Percentiles rank a stretch among this genome's conserved stretches.
phyloP scores from a whole-genome alignment of 768 basidiomycete genomes.

The Termitomyces heimii region DNA sequence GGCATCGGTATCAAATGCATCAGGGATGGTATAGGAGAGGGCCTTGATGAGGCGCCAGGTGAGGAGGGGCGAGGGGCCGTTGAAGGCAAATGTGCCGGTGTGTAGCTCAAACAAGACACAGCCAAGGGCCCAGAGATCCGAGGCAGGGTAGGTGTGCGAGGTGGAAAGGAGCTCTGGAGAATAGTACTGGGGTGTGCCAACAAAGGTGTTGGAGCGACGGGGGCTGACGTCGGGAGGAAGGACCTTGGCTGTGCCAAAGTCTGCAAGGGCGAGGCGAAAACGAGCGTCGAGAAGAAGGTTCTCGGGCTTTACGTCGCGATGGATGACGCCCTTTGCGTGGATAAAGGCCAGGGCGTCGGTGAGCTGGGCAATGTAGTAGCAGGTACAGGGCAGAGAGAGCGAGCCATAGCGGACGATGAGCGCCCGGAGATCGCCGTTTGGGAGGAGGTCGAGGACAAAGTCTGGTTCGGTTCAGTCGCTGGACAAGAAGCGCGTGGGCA shows the following conservation, averaged over 20 bases:
- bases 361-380: slow-evolving; percentile 87
- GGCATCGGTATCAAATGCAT: slow-evolving; percentile 77
- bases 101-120: slow-evolving; percentile 94
- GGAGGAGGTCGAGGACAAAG: slow-evolving; percentile 72
- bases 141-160: slow-evolving; percentile 39
- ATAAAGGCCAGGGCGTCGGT: slow-evolving; percentile 87
- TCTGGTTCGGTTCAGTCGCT: slow-evolving; percentile 34
- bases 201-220: slow-evolving; percentile 57
- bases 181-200: slow-evolving; percentile 88
- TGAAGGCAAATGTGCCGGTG: slow-evolving; percentile 86
- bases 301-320: slow-evolving; percentile 82
- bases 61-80: slow-evolving; percentile 86
- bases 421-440: slow-evolving; percentile 74
- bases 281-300: slow-evolving; percentile 87
- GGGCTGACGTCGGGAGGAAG: slow-evolving; percentile 32
- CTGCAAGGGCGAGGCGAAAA: slow-evolving; percentile 90
- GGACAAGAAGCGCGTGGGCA: background rate
- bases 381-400: slow-evolving; percentile 66
- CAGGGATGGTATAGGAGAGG: slow-evolving; percentile 82
- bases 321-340: slow-evolving; percentile 85
- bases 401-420: slow-evolving; percentile 80
- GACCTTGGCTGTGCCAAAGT: slow-evolving; percentile 91
- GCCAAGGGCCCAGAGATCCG: slow-evolving; percentile 94
- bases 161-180: slow-evolving; percentile 78
- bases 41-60: slow-evolving; percentile 94